Evolutionary conservation across 2,329 filamentous ascomycete species (phyloP), one percentile per base, ranked within the genome.

Genomic region (Thermothelomyces thermophilus): DNA sequence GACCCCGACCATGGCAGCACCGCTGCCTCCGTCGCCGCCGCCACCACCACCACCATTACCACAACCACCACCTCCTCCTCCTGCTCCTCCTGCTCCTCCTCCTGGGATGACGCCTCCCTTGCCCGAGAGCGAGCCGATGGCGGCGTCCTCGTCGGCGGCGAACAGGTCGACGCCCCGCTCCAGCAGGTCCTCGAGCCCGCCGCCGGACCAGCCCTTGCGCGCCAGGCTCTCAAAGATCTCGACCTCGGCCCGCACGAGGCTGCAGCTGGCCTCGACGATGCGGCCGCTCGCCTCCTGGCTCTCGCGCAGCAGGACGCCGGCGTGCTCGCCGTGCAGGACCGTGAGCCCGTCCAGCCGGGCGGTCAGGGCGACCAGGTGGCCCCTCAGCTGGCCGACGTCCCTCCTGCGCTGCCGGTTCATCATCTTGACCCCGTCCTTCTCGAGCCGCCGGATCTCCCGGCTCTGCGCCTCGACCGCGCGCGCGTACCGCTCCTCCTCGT

Each of bases 141-240:
- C 34, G 7, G 17, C 34, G 14, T 36, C 39, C n/a, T n/a, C 16
- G 13, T 63, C 59, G 46, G 53, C 58, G 7, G 64, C 58, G 33
- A 67, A 67, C 16, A 84, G 66, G 60, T 86, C 82, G 31, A 73
- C 71, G 8, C 81, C 82, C 60, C 76, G 79, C 52, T 85, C 82
- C 3, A 86, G 68, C 3, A 86, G 66, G 30, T 84, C 82, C 52
- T 85, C 82, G 24, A 86, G 67, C 0, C 82, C 82, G 26, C 82
- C 82, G 33, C 82, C 82, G 17, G 70, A 76, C 82, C 82, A 85
- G 7, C 82, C 82, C 60, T 86, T 86, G 52, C 80, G 69, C 17
- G 82, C 82, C 20, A 86, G 67, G 20, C 76, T 72, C 68, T 86
- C 82, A 51, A 84, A 84, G 24, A 86, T 85, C 64, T 86, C 82